A percentile compares a stretch with the other conserved stretches of the same genome.
Conservation (phyloP, 176 grass and related monocot species). For the Canna indica region DNA sequence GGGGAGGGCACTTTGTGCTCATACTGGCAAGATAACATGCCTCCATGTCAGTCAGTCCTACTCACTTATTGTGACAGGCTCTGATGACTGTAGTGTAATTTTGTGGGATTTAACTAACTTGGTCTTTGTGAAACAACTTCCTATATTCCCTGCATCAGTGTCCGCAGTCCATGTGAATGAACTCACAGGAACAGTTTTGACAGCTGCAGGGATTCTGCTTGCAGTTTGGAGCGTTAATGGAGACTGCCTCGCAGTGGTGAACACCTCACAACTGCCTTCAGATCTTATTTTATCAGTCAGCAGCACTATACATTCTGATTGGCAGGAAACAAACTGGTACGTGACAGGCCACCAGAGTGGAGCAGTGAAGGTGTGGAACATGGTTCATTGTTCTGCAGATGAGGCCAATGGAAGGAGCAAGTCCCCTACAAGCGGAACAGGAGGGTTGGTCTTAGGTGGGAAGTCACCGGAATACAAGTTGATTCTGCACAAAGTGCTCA, state of each 20-base stretch:
- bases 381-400: constrained; percentile 78
- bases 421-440: constrained; percentile 34
- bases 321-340: constrained; percentile 92
- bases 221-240: constrained; percentile 92
- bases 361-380: constrained; percentile 97
- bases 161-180: constrained; percentile 87
- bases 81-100: constrained; percentile 89
- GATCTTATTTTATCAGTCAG: constrained; percentile 96
- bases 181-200: constrained; percentile 78
- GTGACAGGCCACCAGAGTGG: constrained; percentile 97
- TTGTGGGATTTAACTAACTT: constrained; percentile 89
- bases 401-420: constrained; percentile 46
- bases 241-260: constrained; percentile 86
- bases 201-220: constrained; percentile 81
- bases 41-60: constrained; percentile 90
- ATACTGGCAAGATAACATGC: constrained; percentile 85
- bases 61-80: constrained; percentile 82
- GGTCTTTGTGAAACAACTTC: constrained; percentile 92
- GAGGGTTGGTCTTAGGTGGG: constrained; percentile 43
- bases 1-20: constrained; percentile 74
- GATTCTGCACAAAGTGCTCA: constrained; percentile 87
- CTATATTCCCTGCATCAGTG: constrained; percentile 72
- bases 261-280: constrained; percentile 94
- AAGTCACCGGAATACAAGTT: constrained; percentile 67
- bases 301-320: constrained; percentile 65